Conservation (phyloP, 257 asterid genomes). For the Cinchona pubescens region DNA sequence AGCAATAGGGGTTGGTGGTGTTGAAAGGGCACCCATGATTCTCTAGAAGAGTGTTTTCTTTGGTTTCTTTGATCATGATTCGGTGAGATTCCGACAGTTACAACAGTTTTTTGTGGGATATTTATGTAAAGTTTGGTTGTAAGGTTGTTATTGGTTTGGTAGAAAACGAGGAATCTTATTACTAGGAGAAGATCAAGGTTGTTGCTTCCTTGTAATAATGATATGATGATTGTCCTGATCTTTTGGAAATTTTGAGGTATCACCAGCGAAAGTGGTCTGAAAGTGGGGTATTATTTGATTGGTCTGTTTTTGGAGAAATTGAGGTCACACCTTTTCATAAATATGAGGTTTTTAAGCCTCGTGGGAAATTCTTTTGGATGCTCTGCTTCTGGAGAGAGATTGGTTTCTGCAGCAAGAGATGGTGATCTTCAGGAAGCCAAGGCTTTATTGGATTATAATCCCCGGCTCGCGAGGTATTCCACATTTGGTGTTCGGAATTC, state of each 20-base stretch:
- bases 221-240: background rate
- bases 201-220: background rate
- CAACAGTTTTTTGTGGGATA: constrained; percentile 26
- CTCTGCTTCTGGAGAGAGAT: constrained; percentile 86
- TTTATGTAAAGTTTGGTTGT: constrained; percentile 34
- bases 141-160: constrained; percentile 42
- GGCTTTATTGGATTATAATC: constrained; percentile 83
- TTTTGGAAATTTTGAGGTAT: constrained; percentile 21
- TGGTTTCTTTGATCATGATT: constrained; percentile 24
- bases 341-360: constrained; percentile 67
- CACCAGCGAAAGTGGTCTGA: background rate
- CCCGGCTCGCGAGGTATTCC: constrained; percentile 76
- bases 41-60: constrained; percentile 12
- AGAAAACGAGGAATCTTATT: constrained; percentile 32
- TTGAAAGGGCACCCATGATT: constrained; percentile 30
- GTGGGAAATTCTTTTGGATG: constrained; percentile 92
- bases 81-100: constrained; percentile 31
- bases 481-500: constrained; percentile 89
- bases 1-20: constrained; percentile 26
- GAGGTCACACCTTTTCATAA: constrained; percentile 25
- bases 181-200: constrained; percentile 13
- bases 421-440: constrained; percentile 94
- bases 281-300: constrained; percentile 12
- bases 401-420: constrained; percentile 92
- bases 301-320: constrained; percentile 3